Evolutionary conservation across 1,284 basidiomycete species (phyloP), one percentile per base, ranked within the genome.

Genomic region (Phylloboletellus chloephorus): DNA sequence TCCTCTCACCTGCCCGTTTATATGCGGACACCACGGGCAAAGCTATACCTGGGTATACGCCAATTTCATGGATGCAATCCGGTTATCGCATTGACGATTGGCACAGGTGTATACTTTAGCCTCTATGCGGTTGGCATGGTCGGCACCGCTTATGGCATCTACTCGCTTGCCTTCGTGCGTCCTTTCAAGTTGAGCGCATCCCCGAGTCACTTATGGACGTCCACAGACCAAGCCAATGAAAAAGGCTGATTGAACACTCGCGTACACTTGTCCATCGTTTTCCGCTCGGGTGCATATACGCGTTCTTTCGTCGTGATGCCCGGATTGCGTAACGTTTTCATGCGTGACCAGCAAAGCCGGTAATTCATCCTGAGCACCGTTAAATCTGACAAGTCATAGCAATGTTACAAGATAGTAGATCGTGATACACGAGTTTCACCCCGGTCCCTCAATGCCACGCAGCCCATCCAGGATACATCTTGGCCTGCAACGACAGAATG

Each of bases 381-480:
- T 12, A 17, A 21, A 15, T 15, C 13, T 9, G 8, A 23, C 15
- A 33, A 25, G 4, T 29, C 19, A 2, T 28, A 16, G 24, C 11
- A 29, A 29, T 38, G 13, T 43, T 21, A 19, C 10, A 13, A 17
- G 15, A 37, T 17, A 22, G 33, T 21, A 35, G n/a, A 48, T 47
- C 12, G 13, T 19, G 17, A 15, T 20, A 19, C 19, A 24, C 9
- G 1, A n/a, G 4, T 31, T 21, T 16, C 2, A 25, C 4, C 1
- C 4, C 11, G 1, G 6, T 17, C 4, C 12, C 30, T 71, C 60
- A 87, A 69, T 88, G 76, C 82, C 85, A 91, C 5, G 89, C 67
- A 24, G 82, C 80, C 91, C 91, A 95, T 7, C 91, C 92, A 36
- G 80, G 71, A 58, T 88, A 88, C 87, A 88, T 89, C 56, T 73